A percentile compares a stretch with the other conserved stretches of the same genome.
phyloP scores from a whole-genome alignment of 169 alveolate genomes.

The Cyclospora cayetanensis region DNA sequence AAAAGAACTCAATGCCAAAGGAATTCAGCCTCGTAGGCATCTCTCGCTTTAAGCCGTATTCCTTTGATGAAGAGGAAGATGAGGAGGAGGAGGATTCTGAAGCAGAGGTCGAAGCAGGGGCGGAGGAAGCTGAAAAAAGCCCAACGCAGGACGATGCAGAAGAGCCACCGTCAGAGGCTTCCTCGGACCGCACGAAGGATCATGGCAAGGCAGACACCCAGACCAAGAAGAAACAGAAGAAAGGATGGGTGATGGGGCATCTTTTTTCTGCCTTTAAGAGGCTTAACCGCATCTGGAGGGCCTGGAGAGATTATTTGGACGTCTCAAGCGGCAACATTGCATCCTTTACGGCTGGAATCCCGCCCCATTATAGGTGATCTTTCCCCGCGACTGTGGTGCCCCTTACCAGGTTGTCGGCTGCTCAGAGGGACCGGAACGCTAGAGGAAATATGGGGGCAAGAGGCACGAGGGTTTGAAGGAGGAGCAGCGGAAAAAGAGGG shows the following conservation, averaged over 20 bases:
- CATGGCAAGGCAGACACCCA: not conserved
- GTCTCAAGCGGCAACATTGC: not conserved
- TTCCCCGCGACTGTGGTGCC: too few species aligned
- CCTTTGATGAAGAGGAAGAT: not conserved
- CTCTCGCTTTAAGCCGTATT: not conserved
- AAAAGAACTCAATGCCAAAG: not conserved
- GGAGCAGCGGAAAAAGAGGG: too few species aligned
- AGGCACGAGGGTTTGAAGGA: too few species aligned
- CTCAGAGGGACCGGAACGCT: too few species aligned
- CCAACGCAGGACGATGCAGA: not conserved
- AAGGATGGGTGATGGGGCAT: not conserved
- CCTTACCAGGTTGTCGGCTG: too few species aligned
- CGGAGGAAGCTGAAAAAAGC: not conserved
- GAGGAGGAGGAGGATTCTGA: not conserved
- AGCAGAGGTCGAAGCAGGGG: not conserved
- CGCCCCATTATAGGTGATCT: not conserved
- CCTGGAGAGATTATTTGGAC: not conserved
- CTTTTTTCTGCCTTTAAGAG: not conserved
- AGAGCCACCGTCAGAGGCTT: not conserved
- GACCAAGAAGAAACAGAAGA: not conserved
- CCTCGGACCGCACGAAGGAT: too few species aligned
- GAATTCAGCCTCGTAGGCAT: not conserved
- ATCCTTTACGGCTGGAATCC: not conserved
- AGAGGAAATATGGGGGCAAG: too few species aligned
- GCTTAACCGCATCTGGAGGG: not conserved